Evolutionary conservation across 2,329 filamentous ascomycete genomes (phyloP), one percentile per base, ranked within the genome.

Genomic region (Metarhizium rileyi): DNA sequence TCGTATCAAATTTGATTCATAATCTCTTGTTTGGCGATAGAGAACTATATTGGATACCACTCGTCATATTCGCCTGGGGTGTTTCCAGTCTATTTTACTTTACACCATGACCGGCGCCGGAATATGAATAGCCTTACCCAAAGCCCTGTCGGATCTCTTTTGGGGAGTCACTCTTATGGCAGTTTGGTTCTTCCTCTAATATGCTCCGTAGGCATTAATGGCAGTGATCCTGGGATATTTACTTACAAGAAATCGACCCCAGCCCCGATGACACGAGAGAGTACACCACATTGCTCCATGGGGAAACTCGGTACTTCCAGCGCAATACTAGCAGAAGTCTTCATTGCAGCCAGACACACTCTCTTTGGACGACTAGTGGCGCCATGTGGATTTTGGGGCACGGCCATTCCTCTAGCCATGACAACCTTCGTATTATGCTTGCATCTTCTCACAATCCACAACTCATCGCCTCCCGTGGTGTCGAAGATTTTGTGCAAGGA

Each of bases 251-350:
- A n/a, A n/a, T n/a, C n/a, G n/a, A n/a, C n/a, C n/a, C n/a, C n/a
- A n/a, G n/a, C n/a, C n/a, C n/a, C n/a, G n/a, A n/a, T n/a, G n/a
- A n/a, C n/a, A n/a, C n/a, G n/a, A n/a, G n/a, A n/a, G n/a, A n/a
- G n/a, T 85, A 0, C 68, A 85, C 9, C 81, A 82, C 1, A 77
- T 84, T 26, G 79, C 81, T 2, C 71, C 80, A n/a, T n/a, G n/a
- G n/a, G n/a, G n/a, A n/a, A n/a, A n/a, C n/a, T n/a, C n/a, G n/a
- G n/a, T n/a, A n/a, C 75, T 2, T 71, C 75, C 0, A 81, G 82
- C 2, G 76, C 72, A 4, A 65, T 80, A 35, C 69, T 84, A 2
- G 78, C 81, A 3, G 68, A 70, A n/a, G 65, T 76, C 12, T 67
- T 86, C 0, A 12, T 14, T 36, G 5, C 9, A 68, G 80, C 53